Conservation (phyloP, 2,329 filamentous ascomycete species). For the Fusarium devonianum region DNA sequence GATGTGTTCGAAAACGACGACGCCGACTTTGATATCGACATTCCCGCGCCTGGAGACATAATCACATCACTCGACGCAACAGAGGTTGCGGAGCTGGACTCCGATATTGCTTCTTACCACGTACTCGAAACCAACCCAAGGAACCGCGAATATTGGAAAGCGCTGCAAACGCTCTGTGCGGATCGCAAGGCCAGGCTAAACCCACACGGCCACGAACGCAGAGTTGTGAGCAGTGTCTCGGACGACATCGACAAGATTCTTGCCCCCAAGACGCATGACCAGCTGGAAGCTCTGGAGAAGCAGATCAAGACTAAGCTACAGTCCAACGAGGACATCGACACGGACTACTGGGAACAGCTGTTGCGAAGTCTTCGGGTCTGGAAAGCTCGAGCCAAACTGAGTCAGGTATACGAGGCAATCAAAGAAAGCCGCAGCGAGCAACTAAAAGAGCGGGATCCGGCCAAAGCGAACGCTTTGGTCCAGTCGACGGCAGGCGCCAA, state of each 20-base stretch:
- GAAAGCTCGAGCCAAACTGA: slow-evolving; percentile 89
- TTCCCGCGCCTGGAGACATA: slow-evolving; percentile 82
- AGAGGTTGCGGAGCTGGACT: slow-evolving; percentile 78
- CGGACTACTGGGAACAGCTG: slow-evolving; percentile 96
- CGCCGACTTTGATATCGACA: slow-evolving; percentile 72
- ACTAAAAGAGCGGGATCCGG: slow-evolving; percentile 71
- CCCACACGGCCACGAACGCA: slow-evolving; percentile 68
- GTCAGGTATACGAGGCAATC: slow-evolving; percentile 78
- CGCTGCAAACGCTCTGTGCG: slow-evolving; percentile 82
- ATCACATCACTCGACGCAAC: slow-evolving; percentile 74
- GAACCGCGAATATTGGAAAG: slow-evolving; percentile 92
- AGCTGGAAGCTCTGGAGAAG: slow-evolving; percentile 84
- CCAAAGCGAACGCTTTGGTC: slow-evolving; percentile 60
- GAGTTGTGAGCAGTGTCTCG: slow-evolving; percentile 82
- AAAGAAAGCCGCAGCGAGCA: slow-evolving; percentile 72
- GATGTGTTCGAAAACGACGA: slow-evolving; percentile 88
- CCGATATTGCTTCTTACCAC: slow-evolving; percentile 81
- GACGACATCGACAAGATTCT: slow-evolving; percentile 89
- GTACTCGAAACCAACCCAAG: slow-evolving; percentile 78
- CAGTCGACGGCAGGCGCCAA: slow-evolving; percentile 15
- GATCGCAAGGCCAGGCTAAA: slow-evolving; percentile 74
- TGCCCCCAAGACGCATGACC: slow-evolving; percentile 82
- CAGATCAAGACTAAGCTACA: slow-evolving; percentile 87
- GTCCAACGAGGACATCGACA: slow-evolving; percentile 91
- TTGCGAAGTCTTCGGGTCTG: slow-evolving; percentile 84